Evolutionary conservation across 331 rosid species (phyloP).

Genomic region (Acacia concinna): DNA sequence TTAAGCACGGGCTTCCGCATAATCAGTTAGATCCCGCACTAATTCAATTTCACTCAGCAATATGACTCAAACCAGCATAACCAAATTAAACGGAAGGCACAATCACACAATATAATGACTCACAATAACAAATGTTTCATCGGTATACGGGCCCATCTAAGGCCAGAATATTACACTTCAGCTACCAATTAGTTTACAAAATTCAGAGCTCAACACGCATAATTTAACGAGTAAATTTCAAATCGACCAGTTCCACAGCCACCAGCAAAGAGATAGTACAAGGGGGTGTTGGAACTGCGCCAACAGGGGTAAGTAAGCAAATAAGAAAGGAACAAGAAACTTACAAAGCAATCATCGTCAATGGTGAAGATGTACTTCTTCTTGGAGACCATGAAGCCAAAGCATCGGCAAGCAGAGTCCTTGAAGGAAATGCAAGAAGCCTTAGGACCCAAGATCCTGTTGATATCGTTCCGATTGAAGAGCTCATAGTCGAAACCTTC

Average conservation of each 20-base stretch:
- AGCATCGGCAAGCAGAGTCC: slow-evolving; percentile 65
- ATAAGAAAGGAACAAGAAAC: slow-evolving; percentile 23
- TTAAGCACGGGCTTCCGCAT: neutral
- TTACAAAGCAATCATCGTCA: slow-evolving; percentile 65
- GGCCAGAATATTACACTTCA: neutral
- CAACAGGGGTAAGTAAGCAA: neutral
- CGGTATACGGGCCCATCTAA: neutral
- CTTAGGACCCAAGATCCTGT: slow-evolving; percentile 58
- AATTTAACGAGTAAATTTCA: neutral
- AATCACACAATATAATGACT: neutral
- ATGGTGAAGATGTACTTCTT: slow-evolving; percentile 63
- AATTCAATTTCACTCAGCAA: neutral
- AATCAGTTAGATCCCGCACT: neutral
- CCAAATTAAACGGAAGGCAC: neutral
- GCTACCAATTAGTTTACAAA: neutral
- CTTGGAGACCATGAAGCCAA: slow-evolving; percentile 56
- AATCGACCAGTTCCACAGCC: neutral
- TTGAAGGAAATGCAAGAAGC: slow-evolving; percentile 58
- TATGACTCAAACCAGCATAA: neutral
- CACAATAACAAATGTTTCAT: neutral
- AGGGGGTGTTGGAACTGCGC: too few relatives aligned
- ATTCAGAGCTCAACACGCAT: neutral
- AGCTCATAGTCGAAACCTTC: slow-evolving; percentile 59
- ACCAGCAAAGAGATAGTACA: neutral
- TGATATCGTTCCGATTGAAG: slow-evolving; percentile 53